Evolutionary conservation across 352 stramenopile species (phyloP), one percentile per base, ranked within the genome.

Genomic region (Thraustotheca clavata): DNA sequence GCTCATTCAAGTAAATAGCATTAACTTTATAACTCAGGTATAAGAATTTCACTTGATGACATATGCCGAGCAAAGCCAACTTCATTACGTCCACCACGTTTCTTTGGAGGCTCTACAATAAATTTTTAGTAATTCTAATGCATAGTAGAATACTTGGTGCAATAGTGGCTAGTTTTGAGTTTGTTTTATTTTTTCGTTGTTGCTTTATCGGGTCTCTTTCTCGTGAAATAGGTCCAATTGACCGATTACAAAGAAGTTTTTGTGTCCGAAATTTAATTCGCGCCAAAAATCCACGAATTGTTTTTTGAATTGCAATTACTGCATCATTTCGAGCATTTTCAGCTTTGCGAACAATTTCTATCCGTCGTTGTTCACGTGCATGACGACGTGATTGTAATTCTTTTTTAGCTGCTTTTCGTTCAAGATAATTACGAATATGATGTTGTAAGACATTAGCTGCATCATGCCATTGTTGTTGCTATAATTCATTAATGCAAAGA

Each of bases 361-460:
- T 14, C 1, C 57, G 57, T 22, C 57, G 57, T 5, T n/a, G 7
- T 4, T 43, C 20, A 12, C 57, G 57, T 6, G 20, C n/a, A 29
- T 54, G 3, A 18, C 57, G 38, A 16, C 57, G 57, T 11, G 29
- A 46, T n/a, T 32, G 9, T 3, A 65, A 46, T 33, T 65, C 57
- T n/a, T 27, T 26, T 3, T 26, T 27, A 18, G 57, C 57, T 18
- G 22, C 8, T n/a, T 24, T 11, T 4, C 32, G 18, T 3, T 12
- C 36, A 33, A 65, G 31, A 24, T 34, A 43, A 12, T 8, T 9
- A 9, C 57, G 57, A 18, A 65, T 16, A 12, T 41, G 38, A 14
- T 33, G 38, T 26, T 65, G 57, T n/a, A 65, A 57, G n/a, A 65
- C 38, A 12, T 26, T 12, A 18, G 57, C 57, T 32, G 57, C 57